Evolutionary conservation across 1,139 yeast species (phyloP).

Genomic region (Kazachstania sp.): DNA sequence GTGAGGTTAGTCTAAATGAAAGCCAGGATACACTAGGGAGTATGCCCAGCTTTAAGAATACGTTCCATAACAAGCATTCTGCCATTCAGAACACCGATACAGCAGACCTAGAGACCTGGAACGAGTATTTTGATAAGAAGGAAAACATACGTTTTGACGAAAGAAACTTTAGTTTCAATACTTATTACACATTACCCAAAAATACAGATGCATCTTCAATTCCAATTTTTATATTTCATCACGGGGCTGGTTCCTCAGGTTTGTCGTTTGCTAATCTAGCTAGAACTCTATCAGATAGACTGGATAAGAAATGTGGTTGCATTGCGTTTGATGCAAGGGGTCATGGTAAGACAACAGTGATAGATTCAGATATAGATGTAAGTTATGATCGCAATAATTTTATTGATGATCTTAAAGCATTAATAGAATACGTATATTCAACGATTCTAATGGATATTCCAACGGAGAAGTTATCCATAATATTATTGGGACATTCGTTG

Average conservation of each 20-base stretch:
- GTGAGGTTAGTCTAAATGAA: background rate
- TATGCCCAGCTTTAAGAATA: background rate
- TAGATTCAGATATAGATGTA: slow-evolving; percentile 18
- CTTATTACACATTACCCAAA: slow-evolving; percentile 52
- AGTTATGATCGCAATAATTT: slow-evolving; percentile 47
- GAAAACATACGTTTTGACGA: slow-evolving; percentile 23
- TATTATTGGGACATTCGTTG: slow-evolving; percentile 80
- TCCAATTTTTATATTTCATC: slow-evolving; percentile 69
- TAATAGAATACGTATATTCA: slow-evolving; percentile 37
- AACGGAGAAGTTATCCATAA: slow-evolving; percentile 28
- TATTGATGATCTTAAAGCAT: slow-evolving; percentile 45
- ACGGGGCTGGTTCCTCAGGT: slow-evolving; percentile 92
- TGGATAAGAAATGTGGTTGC: slow-evolving; percentile 40
- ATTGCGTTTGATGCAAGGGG: slow-evolving; percentile 76
- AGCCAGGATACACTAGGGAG: slow-evolving; percentile 3
- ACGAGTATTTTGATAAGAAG: slow-evolving; percentile 34
- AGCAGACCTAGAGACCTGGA: slow-evolving; percentile 31
- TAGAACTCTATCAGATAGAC: slow-evolving; percentile 28
- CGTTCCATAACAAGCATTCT: background rate
- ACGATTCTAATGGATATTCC: slow-evolving; percentile 26
- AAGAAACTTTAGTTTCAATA: slow-evolving; percentile 39
- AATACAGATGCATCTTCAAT: slow-evolving; percentile 27
- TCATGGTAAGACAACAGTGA: slow-evolving; percentile 53
- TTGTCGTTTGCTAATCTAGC: slow-evolving; percentile 61
- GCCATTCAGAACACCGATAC: background rate